Base-by-base conservation (phyloP, 768 basidiomycete species). In the Lanmaoa pseudosensibilis region DNA sequence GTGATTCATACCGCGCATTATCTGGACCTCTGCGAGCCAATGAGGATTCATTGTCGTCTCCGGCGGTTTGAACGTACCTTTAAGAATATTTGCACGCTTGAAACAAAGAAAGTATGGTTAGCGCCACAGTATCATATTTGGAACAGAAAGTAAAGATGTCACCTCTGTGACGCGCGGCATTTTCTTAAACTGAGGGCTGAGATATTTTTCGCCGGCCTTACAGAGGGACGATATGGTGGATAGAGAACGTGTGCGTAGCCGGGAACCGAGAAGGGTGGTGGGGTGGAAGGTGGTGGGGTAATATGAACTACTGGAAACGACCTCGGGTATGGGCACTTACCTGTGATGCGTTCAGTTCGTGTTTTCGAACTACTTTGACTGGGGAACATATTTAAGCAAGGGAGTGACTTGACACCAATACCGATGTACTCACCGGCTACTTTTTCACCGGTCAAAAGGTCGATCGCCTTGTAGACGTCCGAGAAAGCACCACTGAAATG, bases 91-190 rank as follows among this genome's bases (percentile, higher is more conserved):
- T 59, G 96, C 86, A 59, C 97, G 92, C 97, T 99, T 56, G 23
- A 49, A 37, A 8, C 56, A 55, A 64, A 27, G 53, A 48, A 57
- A 52, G 46, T 44, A 59, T 60, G 18, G 62, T 62, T 54, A 67
- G 72, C 39, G 37, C 13, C 52, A 55, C 36, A n/a, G 40, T 46
- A 37, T 55, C 46, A 60, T 15, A 65, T 46, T 61, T 44, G 56
- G 57, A 60, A 60, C 57, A 64, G 41, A 62, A 66, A 49, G 46
- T 46, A 55, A 34, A 56, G 30, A 61, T 48, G 73, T 65, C 84
- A 97, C 95, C 95, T 97, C 95, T 82, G 92, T 96, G 72, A 89
- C 90, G 81, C 94, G 91, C 80, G 95, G 92, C 80, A 90, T 92
- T 79, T 94, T 94, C 81, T 95, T 95, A 80, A 96, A 95, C 72